Evolutionary conservation across 331 rosid species (phyloP), one percentile per base, ranked within the genome.

Genomic region (Acacia concinna): DNA sequence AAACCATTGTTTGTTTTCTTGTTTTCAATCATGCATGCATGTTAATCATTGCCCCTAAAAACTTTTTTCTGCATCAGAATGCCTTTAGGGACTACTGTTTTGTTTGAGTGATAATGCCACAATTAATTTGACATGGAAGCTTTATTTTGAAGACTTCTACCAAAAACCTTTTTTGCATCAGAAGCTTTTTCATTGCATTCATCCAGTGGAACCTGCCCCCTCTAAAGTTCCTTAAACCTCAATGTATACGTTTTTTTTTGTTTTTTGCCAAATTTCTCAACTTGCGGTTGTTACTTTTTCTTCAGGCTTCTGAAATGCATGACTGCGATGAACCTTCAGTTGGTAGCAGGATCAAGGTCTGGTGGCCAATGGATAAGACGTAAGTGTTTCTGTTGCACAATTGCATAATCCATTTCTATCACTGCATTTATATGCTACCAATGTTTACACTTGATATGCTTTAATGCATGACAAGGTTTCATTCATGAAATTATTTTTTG

Each of bases 281-380:
- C 60, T 30, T 43, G 72, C 17, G 12, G 23, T 68, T 81, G 66
- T 76, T 73, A 27, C 10, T 49, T 77, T 52, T 46, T 34, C 75
- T 56, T 63, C 83, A 92, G 97, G 80, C 23, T 72, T 70, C 83
- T 75, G 88, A 75, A 71, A 32, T 77, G 47, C 49, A 18, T 25
- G 74, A 78, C 25, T 60, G 41, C 38, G 86, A 74, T 65, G 83
- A 82, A 38, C 59, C 49, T 68, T 76, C 91, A 86, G 86, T 92
- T 86, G 97, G 97, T 64, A 57, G 79, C 9, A 82, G 79, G 69
- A 85, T 94, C 78, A 90, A 74, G 75, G 91, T 94, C 47, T 94
- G 93, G 94, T 94, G 97, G 97, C 98, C 97, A 5, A 27, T 71
- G 60, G 97, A 94, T 81, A 87, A 74, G 75, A 62, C 0, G 98